Base-by-base conservation (phyloP, 495 filamentous ascomycete genomes). In the Cairneyella variabilis region DNA sequence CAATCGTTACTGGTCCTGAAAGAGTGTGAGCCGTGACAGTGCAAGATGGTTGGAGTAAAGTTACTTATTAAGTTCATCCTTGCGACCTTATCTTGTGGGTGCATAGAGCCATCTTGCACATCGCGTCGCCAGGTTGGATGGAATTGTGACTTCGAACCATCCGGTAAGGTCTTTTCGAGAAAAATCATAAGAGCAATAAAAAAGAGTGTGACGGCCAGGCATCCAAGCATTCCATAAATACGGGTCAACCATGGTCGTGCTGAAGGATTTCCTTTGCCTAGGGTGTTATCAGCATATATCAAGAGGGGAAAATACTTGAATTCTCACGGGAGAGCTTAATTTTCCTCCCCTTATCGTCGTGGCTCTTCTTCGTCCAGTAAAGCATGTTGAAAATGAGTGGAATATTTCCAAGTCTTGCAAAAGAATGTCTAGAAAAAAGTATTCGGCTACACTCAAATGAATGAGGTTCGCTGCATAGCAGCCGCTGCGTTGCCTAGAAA, bases 151-250 rank as follows among this genome's bases (percentile, higher is more conserved):
- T 36, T 44, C 3, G 51, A 44, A 14, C 51, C 51, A 39, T 37
- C 28, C 12, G 51, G 51, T 17, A 53, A 27, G 12, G 23, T 53
- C 40, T 53, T 53, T 45, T 53, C 27, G 3, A 53, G 28, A 22
- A 53, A 5, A 17, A 53, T 23, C 17, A 53, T 44, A n/a, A 53
- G 1, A 23, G 21, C 51, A 10, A 53, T 53, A 17, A 53, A 42
- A 22, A 20, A 20, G 11, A 53, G 51, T 18, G 40, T 45, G 21
- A 53, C 32, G 12, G 30, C 36, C 21, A 53, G 16, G 21, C 51
- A 53, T 25, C 51, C 51, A 45, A 53, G 20, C 51, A 53, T 45
- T 3, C 51, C 51, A 26, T 46, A 53, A 8, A 53, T 53, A 1
- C 51, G 27, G 0, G 32, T 32, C 20, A 53, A 20, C 14, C 38